Percentiles rank a stretch among this genome's conserved stretches.
Conservation (phyloP, 2,329 filamentous ascomycete genomes). For the Oidium heveae region DNA sequence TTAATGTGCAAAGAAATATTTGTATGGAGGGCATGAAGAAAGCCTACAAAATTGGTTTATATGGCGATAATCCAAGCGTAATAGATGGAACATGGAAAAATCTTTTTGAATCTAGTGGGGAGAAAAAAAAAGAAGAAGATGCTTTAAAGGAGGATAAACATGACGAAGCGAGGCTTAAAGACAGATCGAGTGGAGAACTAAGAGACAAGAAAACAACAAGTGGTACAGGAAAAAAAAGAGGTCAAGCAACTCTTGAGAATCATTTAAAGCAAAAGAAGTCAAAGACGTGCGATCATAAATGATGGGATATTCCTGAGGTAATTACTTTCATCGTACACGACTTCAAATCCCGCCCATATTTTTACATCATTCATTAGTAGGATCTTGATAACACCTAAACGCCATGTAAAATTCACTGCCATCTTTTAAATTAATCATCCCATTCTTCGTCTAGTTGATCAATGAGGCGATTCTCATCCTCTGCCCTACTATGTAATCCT, state of each 20-base stretch:
- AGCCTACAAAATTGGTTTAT: slow-evolving; percentile 37
- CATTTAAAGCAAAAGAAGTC: slow-evolving; percentile 7
- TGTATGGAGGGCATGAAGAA: slow-evolving; percentile 46
- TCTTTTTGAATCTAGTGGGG: slow-evolving; percentile 19
- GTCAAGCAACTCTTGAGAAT: slow-evolving; percentile 5
- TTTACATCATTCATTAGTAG: too few relatives aligned
- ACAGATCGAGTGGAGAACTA: slow-evolving; percentile 4
- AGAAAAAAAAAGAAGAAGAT: slow-evolving; percentile 6
- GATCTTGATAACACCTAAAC: too few relatives aligned
- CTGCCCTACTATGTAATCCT: slow-evolving; percentile 15
- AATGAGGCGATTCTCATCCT: slow-evolving; percentile 83
- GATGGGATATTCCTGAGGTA: too few relatives aligned
- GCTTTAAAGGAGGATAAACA: slow-evolving; percentile 11
- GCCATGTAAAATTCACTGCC: too few relatives aligned
- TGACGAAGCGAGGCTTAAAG: slow-evolving; percentile 3
- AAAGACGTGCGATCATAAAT: not conserved
- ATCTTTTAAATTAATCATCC: slow-evolving; percentile 36
- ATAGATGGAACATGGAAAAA: slow-evolving; percentile 31
- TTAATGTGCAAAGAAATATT: slow-evolving; percentile 30
- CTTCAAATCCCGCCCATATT: too few relatives aligned
- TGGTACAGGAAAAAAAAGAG: slow-evolving; percentile 2
- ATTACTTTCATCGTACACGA: too few relatives aligned
- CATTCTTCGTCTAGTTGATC: slow-evolving; percentile 93
- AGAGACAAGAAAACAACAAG: slow-evolving; percentile 4
- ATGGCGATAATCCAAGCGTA: slow-evolving; percentile 36